Percentiles rank a stretch among this genome's conserved stretches.
Evolutionary conservation across 1,284 basidiomycete genomes (phyloP).

Genomic region (Moesziomyces globuligerus): DNA sequence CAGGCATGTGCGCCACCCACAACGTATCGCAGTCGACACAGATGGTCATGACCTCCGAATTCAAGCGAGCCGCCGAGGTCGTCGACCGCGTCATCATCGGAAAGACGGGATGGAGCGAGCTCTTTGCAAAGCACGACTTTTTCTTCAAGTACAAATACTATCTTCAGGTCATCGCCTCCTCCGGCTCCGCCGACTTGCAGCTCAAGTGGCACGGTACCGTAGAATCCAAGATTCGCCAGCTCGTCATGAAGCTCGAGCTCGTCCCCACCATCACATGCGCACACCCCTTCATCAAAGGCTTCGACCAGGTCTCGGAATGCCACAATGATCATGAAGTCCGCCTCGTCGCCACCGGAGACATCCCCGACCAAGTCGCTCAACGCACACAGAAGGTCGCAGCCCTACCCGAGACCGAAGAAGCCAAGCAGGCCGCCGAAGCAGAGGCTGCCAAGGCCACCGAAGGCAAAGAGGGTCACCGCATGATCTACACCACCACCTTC

Average conservation of each 20-base stretch:
- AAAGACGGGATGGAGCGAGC: slow-evolving; percentile 78
- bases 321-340: slow-evolving; percentile 75
- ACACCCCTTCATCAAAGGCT: slow-evolving; percentile 94
- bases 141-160: slow-evolving; percentile 98
- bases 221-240: slow-evolving; percentile 93
- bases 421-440: slow-evolving; percentile 49
- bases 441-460: slow-evolving; percentile 51
- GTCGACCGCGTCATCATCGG: slow-evolving; percentile 90
- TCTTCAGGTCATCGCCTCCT: slow-evolving; percentile 93
- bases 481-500: slow-evolving; percentile 91
- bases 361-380: slow-evolving; percentile 61
- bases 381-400: slow-evolving; percentile 56
- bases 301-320: slow-evolving; percentile 87
- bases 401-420: slow-evolving; percentile 52
- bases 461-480: slow-evolving; percentile 72
- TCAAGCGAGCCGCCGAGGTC: slow-evolving; percentile 90
- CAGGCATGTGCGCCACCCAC: slow-evolving; percentile 99
- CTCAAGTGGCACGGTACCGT: slow-evolving; percentile 98
- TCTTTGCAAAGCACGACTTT: slow-evolving; percentile 94
- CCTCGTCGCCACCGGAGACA: slow-evolving; percentile 59
- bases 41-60: slow-evolving; percentile 95
- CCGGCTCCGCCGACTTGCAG: slow-evolving; percentile 81
- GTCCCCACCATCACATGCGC: slow-evolving; percentile 90
- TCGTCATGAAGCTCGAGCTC: slow-evolving; percentile 97
- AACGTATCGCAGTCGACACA: slow-evolving; percentile 96